Conservation (phyloP, 345 rosid genomes). For the Pseudoturritis turrita region DNA sequence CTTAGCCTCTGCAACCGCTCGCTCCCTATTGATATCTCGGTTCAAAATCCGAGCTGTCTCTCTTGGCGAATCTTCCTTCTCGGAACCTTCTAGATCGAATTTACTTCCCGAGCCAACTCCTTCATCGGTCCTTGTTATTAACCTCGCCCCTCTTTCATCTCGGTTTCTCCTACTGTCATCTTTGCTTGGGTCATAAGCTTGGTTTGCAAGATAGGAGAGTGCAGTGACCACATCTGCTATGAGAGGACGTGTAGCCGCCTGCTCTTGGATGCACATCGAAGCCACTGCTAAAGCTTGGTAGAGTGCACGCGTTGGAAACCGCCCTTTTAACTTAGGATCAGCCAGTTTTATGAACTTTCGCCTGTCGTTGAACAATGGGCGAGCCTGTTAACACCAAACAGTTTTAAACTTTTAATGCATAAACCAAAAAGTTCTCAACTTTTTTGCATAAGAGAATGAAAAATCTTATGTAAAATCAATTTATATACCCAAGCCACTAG, state of each 20-base stretch:
- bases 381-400: constrained; percentile 51
- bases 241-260: constrained; percentile 96
- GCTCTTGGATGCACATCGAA: constrained; percentile 96
- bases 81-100: constrained; percentile 76
- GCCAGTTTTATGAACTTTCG: constrained; percentile 74
- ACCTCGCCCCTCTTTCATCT: constrained; percentile 54
- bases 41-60: constrained; percentile 64
- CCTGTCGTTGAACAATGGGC: constrained; percentile 79
- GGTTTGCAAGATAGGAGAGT: constrained; percentile 87
- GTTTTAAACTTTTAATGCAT: neutral
- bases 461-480: neutral
- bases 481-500: constrained; percentile 83
- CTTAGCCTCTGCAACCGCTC: constrained; percentile 95
- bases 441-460: neutral
- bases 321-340: constrained; percentile 75
- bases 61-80: constrained; percentile 86
- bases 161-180: constrained; percentile 48
- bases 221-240: constrained; percentile 93
- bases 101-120: constrained; percentile 68
- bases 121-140: constrained; percentile 57
- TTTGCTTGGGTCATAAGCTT: constrained; percentile 64
- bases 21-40: constrained; percentile 77
- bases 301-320: constrained; percentile 82
- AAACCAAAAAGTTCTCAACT: neutral
- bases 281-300: constrained; percentile 97